Evolutionary conservation across 257 asterid species (phyloP).

Genomic region (Primulina tabacum): DNA sequence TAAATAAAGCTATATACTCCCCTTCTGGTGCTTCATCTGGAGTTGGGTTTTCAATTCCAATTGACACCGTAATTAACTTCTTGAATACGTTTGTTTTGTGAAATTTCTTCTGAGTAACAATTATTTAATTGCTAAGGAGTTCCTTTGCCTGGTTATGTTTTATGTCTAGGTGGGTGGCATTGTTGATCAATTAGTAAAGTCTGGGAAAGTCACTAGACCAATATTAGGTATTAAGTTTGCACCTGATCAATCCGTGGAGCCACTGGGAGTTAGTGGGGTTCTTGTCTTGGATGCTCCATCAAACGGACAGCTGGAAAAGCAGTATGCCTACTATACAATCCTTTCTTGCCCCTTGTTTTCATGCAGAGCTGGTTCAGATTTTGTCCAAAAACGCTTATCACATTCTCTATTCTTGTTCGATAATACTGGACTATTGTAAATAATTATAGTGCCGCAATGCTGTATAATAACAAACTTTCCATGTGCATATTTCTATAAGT

Average conservation of each 20-base stretch:
- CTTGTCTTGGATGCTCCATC: conserved; percentile 96
- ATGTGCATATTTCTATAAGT: neutral
- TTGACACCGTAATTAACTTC: no score
- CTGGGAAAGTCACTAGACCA: conserved; percentile 95
- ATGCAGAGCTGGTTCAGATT: conserved; percentile 1
- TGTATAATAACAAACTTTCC: neutral
- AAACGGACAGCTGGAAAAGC: conserved; percentile 99
- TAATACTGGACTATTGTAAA: conserved; percentile 9
- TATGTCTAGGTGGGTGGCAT: conserved; percentile 77
- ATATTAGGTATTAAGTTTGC: conserved; percentile 93
- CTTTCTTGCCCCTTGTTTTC: conserved; percentile 6
- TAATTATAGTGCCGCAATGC: neutral
- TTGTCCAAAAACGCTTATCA: neutral
- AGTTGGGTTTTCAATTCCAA: no score
- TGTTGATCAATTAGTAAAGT: conserved; percentile 89
- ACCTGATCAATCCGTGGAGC: conserved; percentile 97
- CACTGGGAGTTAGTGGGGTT: conserved; percentile 95
- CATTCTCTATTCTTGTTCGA: neutral
- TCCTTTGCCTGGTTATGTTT: neutral
- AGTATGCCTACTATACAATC: conserved; percentile 41
- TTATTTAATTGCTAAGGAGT: no score
- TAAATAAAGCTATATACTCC: no score
- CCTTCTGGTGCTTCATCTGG: no score
- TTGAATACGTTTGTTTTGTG: no score
- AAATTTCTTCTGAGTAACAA: no score